These are phyloP conservation scores for Pleodorina starrii DNA, from an alignment of 139 green algal species.

Conservation along the genomic window DNA sequence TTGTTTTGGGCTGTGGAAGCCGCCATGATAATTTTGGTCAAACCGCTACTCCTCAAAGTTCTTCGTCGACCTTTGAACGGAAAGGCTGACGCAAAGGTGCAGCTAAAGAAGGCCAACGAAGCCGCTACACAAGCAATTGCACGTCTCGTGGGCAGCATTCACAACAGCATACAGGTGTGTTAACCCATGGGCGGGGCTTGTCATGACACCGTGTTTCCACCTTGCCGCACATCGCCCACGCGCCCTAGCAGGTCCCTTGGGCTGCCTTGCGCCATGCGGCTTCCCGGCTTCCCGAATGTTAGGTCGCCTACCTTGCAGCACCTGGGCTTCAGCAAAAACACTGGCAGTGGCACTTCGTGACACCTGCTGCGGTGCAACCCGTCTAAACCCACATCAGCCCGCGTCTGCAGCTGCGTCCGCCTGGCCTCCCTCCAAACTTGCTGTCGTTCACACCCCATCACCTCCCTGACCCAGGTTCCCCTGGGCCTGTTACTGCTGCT, in stretches of 20 bases:
- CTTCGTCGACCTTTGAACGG: neutral
- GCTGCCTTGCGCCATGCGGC: no score
- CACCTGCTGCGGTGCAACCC: no score
- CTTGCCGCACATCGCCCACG: no score
- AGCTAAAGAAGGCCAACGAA: constrained; percentile 1
- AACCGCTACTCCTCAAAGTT: neutral
- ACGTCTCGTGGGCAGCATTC: constrained; percentile 14
- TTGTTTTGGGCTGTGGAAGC: neutral
- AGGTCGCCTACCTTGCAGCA: no score
- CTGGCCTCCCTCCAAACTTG: no score
- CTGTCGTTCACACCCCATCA: neutral
- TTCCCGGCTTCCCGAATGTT: no score
- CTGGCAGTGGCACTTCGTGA: no score
- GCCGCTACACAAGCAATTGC: constrained; percentile 7
- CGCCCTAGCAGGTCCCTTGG: no score
- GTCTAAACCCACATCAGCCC: no score
- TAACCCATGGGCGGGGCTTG: neutral
- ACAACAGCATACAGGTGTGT: constrained; percentile 33
- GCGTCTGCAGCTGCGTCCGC: no score
- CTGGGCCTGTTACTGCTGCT: constrained; percentile 53
- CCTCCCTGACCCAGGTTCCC: constrained; percentile 54
- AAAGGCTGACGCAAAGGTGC: neutral
- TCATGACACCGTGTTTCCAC: neutral
- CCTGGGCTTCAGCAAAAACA: no score
- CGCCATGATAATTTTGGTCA: neutral